A percentile compares a stretch with the other conserved stretches of the same genome.
phyloP scores from a whole-genome alignment of 495 filamentous ascomycete species.

The Neurospora sp. region DNA sequence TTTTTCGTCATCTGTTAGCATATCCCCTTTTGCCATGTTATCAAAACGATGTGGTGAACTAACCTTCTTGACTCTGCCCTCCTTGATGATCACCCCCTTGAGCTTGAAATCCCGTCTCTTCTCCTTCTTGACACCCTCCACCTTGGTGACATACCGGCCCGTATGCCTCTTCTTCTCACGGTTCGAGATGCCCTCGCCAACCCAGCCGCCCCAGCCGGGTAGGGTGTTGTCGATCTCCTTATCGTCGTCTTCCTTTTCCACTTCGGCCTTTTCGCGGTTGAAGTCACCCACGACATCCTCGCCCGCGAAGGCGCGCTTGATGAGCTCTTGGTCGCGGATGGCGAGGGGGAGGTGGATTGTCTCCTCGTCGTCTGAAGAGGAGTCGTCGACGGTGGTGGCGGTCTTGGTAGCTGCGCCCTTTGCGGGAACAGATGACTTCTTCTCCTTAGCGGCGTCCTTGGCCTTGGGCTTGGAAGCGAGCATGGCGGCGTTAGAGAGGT shows the following conservation, averaged over 20 bases:
- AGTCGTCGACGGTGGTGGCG: conserved; percentile 11
- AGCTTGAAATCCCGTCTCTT: conserved; percentile 72
- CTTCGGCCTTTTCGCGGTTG: conserved; percentile 65
- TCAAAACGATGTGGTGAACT: conserved; percentile 9
- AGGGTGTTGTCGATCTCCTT: conserved; percentile 76
- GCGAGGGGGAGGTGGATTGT: conserved; percentile 50
- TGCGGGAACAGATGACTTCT: not conserved
- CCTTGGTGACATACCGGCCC: conserved; percentile 52
- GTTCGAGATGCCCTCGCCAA: conserved; percentile 64
- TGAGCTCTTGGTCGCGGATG: conserved; percentile 69
- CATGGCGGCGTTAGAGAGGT: conserved; percentile 29
- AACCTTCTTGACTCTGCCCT: conserved; percentile 88
- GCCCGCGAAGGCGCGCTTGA: conserved; percentile 79
- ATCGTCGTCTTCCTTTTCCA: conserved; percentile 70
- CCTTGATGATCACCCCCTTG: conserved; percentile 79
- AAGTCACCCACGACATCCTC: conserved; percentile 83
- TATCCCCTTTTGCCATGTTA: not conserved
- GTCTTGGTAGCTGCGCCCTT: not conserved
- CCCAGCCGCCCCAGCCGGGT: conserved; percentile 86
- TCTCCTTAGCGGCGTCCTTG: conserved; percentile 1
- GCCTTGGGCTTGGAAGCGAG: conserved; percentile 22
- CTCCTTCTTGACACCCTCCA: conserved; percentile 69
- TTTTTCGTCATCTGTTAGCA: conserved; percentile 19
- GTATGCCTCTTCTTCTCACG: conserved; percentile 50
- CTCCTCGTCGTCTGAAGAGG: conserved; percentile 46